Base-by-base conservation (phyloP, 805 yeast species). In the Saitoella complicata region DNA sequence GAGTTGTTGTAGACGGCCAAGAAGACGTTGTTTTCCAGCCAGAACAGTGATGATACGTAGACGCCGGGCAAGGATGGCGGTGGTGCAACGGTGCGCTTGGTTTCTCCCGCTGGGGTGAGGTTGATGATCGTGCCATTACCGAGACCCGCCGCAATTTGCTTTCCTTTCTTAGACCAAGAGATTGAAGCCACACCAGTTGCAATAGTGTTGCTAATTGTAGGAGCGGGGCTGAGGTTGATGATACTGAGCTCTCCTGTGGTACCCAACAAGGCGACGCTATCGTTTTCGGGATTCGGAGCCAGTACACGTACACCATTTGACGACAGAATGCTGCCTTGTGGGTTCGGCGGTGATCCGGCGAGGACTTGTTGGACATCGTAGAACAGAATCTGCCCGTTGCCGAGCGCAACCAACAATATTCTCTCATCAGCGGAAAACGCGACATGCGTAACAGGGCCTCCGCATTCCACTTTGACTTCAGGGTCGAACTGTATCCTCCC, bases 121-220 rank as follows among this genome's bases (percentile, higher is more conserved):
- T 46, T 50, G 30, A 29, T 10, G 31, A 57, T 42, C 5, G 46
- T 13, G 9, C 60, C 58, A 13, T 50, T 48, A 1, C 31, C 30
- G 5, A 39, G 32, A 10, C 58, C 60, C 5, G 46, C 46, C 4
- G 53, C 45, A 34, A 58, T n/a, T 34, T 48, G 49, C 34, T 51
- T 46, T 21, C 63, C 63, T 32, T 50, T 44, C 3, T 47, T 49
- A 4, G 61, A 51, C 61, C 60, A 59, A n/a, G 47, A 51, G 31
- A 47, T 48, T 43, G 32, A 6, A 31, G 34, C 31, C 12, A 32
- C 42, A 29, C 32, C 33, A n/a, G 9, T 39, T 10, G 36, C 42
- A 9, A 39, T 9, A 8, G 42, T 34, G 7, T 30, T 6, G n/a
- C 12, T n/a, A n/a, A 39, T 6, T 7, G 11, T n/a, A 8, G 13